Evolutionary conservation across 371 early-diverging fungal species (phyloP).

Genomic region (Mortierella sp.): DNA sequence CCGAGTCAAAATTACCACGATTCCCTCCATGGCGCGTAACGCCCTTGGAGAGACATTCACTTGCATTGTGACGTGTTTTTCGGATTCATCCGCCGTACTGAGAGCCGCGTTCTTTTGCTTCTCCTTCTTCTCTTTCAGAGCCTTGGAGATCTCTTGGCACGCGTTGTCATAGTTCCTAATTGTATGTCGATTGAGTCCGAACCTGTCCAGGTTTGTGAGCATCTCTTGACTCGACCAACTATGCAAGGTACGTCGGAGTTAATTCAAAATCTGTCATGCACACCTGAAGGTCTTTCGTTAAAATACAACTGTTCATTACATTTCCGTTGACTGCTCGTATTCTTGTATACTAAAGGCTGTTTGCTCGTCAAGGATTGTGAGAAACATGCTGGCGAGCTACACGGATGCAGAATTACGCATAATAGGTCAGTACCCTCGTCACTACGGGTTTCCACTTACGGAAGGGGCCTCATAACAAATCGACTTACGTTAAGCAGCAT

Average conservation of each 20-base stretch:
- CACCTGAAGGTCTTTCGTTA: too few species aligned
- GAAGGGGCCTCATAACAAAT: background rate
- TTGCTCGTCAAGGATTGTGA: slow-evolving; percentile 16
- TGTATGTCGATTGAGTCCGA: slow-evolving; percentile 35
- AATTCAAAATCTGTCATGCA: too few species aligned
- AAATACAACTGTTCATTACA: too few species aligned
- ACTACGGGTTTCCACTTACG: too few species aligned
- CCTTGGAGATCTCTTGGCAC: slow-evolving; percentile 45
- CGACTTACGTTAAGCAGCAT: slow-evolving; percentile 54
- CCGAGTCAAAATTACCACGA: slow-evolving; percentile 57
- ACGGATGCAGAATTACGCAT: background rate
- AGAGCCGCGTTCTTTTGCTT: slow-evolving; percentile 9
- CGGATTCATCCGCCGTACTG: background rate
- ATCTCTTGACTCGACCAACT: slow-evolving; percentile 59
- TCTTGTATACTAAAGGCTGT: slow-evolving; percentile 46
- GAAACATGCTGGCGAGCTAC: slow-evolving; percentile 18
- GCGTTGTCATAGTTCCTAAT: slow-evolving; percentile 40
- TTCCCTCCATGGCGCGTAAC: slow-evolving; percentile 30
- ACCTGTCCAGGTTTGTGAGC: slow-evolving; percentile 32
- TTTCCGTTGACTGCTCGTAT: slow-evolving; percentile 55
- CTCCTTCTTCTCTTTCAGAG: slow-evolving; percentile 45
- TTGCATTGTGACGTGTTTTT: background rate
- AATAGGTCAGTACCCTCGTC: background rate
- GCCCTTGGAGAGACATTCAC: slow-evolving; percentile 11
- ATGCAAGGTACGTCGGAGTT: too few species aligned